Evolutionary conservation across 805 yeast genomes (phyloP).

Genomic region (Pichia rugopelliculosa): DNA sequence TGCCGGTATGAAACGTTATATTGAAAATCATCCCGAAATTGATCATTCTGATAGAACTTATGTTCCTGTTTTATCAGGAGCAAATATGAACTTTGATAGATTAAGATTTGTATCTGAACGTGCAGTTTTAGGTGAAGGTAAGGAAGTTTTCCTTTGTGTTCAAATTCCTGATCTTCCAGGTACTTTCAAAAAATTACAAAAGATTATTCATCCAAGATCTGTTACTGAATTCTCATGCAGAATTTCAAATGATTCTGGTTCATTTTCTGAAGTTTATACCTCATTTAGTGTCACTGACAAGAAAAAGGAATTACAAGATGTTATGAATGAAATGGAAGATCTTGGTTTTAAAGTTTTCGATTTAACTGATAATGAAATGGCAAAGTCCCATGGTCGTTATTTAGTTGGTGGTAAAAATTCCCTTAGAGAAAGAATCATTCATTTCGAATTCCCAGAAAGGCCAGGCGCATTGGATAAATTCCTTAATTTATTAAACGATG

Average conservation of each 20-base stretch:
- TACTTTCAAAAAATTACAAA: slow-evolving; percentile 71
- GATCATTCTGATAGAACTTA: slow-evolving; percentile 67
- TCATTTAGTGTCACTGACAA: slow-evolving; percentile 81
- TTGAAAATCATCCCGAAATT: slow-evolving; percentile 57
- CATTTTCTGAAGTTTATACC: slow-evolving; percentile 71
- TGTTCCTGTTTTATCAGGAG: slow-evolving; percentile 87
- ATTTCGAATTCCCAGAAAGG: slow-evolving; percentile 94
- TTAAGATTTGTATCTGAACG: slow-evolving; percentile 93
- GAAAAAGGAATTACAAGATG: slow-evolving; percentile 60
- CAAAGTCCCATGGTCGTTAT: slow-evolving; percentile 93
- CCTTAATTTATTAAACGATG: slow-evolving; percentile 57
- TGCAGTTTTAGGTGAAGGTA: slow-evolving; percentile 97
- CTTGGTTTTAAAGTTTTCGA: slow-evolving; percentile 72
- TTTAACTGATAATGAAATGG: slow-evolving; percentile 87
- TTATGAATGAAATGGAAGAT: slow-evolving; percentile 50
- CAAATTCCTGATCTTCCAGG: slow-evolving; percentile 93
- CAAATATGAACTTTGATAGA: slow-evolving; percentile 97
- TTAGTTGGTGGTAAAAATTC: slow-evolving; percentile 86
- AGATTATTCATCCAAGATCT: slow-evolving; percentile 74
- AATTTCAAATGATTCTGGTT: slow-evolving; percentile 38
- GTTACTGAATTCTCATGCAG: slow-evolving; percentile 95
- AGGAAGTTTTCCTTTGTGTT: slow-evolving; percentile 85
- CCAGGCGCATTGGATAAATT: slow-evolving; percentile 90
- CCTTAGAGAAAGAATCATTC: slow-evolving; percentile 68
- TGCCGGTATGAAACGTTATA: slow-evolving; percentile 87